Conservation (phyloP, 139 green algal species). For the Chlamydomonas incerta region DNA sequence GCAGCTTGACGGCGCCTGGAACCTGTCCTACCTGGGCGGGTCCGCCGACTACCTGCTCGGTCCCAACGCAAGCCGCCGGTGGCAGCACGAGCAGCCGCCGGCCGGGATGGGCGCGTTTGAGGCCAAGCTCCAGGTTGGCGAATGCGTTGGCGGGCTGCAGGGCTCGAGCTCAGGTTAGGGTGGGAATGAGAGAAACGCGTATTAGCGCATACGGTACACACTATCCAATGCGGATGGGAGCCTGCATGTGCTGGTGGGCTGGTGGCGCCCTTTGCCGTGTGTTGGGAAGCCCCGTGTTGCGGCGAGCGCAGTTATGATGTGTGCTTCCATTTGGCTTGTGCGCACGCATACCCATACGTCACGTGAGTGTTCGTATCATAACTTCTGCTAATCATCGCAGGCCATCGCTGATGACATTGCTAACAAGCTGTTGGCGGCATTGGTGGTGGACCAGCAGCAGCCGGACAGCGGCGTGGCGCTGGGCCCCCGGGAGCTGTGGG, state of each 20-base stretch:
- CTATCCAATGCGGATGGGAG: no score
- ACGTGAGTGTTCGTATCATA: no score
- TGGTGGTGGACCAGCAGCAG: no score
- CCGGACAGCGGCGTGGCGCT: not conserved
- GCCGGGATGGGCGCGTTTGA: not conserved
- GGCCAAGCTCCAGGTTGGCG: constrained; percentile 2
- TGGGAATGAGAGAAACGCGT: not conserved
- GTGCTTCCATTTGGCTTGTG: no score
- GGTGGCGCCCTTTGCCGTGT: no score
- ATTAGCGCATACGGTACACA: not conserved
- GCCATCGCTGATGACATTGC: not conserved
- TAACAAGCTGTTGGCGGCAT: not conserved
- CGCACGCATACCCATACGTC: no score
- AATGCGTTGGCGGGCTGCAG: not conserved
- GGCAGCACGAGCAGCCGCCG: not conserved
- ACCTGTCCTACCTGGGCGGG: constrained; percentile 6
- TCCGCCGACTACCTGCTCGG: constrained; percentile 14
- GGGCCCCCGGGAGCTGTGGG: constrained; percentile 18
- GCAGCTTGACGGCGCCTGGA: not conserved
- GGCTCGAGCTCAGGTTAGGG: not conserved
- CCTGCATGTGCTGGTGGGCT: no score
- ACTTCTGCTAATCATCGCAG: not conserved
- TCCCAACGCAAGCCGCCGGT: constrained; percentile 1
- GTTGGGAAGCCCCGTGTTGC: no score
- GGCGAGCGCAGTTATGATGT: no score